Base-by-base conservation (phyloP, 352 stramenopile genomes). In the Globisporangium abappressorium region DNA sequence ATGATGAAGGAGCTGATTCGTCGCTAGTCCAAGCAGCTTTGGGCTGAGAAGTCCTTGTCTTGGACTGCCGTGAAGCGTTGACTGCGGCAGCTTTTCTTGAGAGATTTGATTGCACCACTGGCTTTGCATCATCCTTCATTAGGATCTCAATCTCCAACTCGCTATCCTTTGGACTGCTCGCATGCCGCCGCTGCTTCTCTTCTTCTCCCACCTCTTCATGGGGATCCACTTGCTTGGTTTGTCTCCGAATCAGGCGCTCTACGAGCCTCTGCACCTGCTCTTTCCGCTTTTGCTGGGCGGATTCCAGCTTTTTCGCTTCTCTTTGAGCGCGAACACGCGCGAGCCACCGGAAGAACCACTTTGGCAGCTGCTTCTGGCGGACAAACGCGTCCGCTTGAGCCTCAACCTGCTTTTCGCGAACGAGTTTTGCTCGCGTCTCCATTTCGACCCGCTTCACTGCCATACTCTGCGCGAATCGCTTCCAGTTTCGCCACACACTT, bases 321-420 rank as follows among this genome's bases (percentile, higher is more conserved):
- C 78, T 79, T 30, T 58, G 33, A 18, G 75, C 72, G 24, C 28
- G 63, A 9, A 73, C 65, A 20, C 64, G 70, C 20, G 47, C 57
- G 1, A n/a, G 55, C 84, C 84, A 92, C 5, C 51, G 70, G 53
- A 87, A 83, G 61, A 92, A 91, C 79, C 70, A 85, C 30, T 59
- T 62, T 0, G 81, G 73, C 22, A 92, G 57, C 22, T 68, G 69
- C 43, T 71, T 81, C 3, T 58, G 41, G 3, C 80, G 76, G 64
- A 73, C 65, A 61, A 89, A 85, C 12, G 60, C 34, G 9, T 75
- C 64, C 0, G 82, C 84, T 38, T 64, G 65, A 2, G 47, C 28
- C 6, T 15, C 4, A 5, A 63, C 12, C 5, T 58, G 49, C 68
- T 79, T 76, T 22, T 77, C 69, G 2, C 30, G 64, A 34, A 79